These are phyloP conservation scores for Eucalyptus coolabah DNA, from an alignment of 345 rosid species.

Conservation along the genomic window DNA sequence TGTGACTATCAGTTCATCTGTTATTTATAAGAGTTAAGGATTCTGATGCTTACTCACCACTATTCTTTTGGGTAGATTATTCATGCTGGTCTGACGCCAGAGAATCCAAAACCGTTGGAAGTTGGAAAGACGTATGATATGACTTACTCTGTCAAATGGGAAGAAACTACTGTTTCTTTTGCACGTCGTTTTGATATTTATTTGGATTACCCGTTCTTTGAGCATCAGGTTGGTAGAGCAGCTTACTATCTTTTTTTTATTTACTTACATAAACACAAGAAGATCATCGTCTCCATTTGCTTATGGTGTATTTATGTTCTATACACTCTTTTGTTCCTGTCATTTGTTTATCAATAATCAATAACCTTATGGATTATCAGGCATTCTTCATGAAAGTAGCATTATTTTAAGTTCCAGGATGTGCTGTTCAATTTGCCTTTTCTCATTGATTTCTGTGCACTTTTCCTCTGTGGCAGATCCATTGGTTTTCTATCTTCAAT, in stretches of 20 bases:
- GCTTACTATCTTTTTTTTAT: neutral
- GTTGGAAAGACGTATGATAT: conserved; percentile 48
- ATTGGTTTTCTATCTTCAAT: conserved; percentile 96
- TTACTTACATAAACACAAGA: neutral
- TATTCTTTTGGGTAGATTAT: conserved; percentile 42
- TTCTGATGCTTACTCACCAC: neutral
- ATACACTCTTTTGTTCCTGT: neutral
- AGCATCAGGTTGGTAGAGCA: conserved; percentile 61
- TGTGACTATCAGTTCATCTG: neutral
- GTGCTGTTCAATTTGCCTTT: neutral
- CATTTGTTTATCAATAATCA: neutral
- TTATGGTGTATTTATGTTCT: neutral
- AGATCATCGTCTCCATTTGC: neutral
- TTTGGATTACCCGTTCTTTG: conserved; percentile 89
- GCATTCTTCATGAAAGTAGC: neutral
- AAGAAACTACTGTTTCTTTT: conserved; percentile 51
- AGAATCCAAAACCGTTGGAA: conserved; percentile 62
- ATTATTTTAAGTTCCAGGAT: neutral
- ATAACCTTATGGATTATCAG: neutral
- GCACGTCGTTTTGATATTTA: conserved; percentile 91
- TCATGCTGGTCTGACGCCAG: conserved; percentile 84
- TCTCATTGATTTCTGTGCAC: neutral
- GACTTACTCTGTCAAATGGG: conserved; percentile 90
- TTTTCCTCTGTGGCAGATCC: conserved; percentile 41
- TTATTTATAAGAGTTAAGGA: neutral